Conservation (phyloP, 1,139 yeast genomes). For the Tardiomyces blankii region DNA sequence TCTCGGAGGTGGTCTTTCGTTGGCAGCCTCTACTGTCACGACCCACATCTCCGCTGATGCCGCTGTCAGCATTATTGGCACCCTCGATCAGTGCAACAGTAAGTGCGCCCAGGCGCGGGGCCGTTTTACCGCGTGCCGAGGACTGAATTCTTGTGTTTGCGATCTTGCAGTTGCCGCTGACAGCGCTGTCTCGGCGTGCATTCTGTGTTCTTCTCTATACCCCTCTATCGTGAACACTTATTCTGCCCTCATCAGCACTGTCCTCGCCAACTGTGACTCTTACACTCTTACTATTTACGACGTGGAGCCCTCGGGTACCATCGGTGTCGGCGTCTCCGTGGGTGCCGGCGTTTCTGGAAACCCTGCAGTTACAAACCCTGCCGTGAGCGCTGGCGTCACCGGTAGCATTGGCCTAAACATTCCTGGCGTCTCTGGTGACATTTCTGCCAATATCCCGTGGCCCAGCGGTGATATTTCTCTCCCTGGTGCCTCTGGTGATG, state of each 20-base stretch:
- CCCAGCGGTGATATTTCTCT: no score
- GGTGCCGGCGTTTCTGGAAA: no score
- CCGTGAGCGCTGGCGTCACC: no score
- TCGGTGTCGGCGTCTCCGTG: no score
- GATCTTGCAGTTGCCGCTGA: neutral
- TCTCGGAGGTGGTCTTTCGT: neutral
- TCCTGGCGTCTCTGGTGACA: no score
- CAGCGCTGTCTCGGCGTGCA: neutral
- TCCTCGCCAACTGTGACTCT: neutral
- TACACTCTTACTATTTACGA: neutral
- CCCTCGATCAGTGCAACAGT: neutral
- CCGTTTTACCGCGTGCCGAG: neutral
- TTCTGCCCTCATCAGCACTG: neutral
- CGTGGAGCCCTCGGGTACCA: no score
- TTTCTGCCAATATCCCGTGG: no score
- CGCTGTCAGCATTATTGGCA: neutral
- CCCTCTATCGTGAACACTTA: neutral
- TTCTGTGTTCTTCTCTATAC: neutral
- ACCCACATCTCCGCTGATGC: neutral
- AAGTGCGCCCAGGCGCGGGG: neutral
- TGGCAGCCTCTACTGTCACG: neutral
- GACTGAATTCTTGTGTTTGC: neutral
- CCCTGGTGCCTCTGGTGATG: no score
- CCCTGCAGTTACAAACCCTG: no score
- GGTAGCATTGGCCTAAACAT: no score